These are phyloP conservation scores for Paramyrothecium roridum DNA, from an alignment of 2,329 filamentous ascomycete species.

Conservation along the genomic window DNA sequence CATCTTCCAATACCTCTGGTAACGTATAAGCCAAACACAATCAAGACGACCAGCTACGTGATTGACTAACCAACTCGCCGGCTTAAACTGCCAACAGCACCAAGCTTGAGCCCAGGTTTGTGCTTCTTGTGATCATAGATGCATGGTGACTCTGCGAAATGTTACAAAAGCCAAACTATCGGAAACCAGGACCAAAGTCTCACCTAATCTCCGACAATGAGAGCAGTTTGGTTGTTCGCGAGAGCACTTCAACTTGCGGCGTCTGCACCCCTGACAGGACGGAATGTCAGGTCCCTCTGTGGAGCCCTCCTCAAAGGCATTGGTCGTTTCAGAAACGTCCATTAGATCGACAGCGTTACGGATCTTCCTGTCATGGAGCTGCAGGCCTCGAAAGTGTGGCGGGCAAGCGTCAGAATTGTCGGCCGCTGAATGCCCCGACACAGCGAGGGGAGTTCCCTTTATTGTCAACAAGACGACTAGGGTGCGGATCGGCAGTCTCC, in stretches of 20 bases:
- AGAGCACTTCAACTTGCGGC: neutral
- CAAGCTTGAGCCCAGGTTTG: constrained; percentile 33
- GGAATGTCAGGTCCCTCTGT: too few relatives aligned
- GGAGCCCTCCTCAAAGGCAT: too few relatives aligned
- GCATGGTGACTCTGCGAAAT: constrained; percentile 10
- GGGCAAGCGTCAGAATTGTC: too few relatives aligned
- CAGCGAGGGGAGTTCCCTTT: too few relatives aligned
- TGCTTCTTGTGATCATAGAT: constrained; percentile 25
- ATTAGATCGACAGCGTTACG: too few relatives aligned
- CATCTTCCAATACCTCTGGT: neutral
- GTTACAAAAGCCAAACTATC: neutral
- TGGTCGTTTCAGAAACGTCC: too few relatives aligned
- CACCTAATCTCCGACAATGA: neutral
- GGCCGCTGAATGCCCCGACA: too few relatives aligned
- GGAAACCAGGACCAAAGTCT: neutral
- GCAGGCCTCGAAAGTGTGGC: too few relatives aligned
- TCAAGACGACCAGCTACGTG: neutral
- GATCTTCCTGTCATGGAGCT: too few relatives aligned
- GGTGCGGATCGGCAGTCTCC: too few relatives aligned
- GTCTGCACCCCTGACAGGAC: neutral
- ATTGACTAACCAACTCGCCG: constrained; percentile 22
- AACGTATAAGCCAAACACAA: neutral
- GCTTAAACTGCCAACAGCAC: constrained; percentile 31
- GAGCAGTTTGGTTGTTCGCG: neutral
- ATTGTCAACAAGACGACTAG: too few relatives aligned